phyloP scores from a whole-genome alignment of 306 rosid genomes.

The Carpinus viminea region DNA sequence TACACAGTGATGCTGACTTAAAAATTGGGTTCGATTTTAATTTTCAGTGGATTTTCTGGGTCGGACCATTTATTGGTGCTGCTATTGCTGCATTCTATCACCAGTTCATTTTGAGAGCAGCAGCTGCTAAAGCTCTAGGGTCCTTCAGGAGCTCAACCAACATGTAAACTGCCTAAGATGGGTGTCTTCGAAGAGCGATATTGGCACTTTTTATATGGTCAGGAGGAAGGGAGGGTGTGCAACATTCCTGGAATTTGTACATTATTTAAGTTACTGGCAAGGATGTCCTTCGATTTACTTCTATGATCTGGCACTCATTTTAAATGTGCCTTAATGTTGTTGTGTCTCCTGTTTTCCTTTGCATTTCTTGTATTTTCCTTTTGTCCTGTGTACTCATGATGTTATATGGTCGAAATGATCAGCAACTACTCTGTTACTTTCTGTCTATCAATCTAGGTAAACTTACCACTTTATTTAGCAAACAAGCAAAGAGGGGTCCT shows the following conservation, averaged over 20 bases:
- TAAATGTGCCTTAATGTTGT: conserved; percentile 17
- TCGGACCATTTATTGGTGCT: conserved; percentile 47
- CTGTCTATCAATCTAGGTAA: neutral
- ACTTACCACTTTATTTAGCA: no score
- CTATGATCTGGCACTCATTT: conserved; percentile 16
- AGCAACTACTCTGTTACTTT: neutral
- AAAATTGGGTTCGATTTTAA: neutral
- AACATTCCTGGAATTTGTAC: neutral
- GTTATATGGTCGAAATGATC: neutral
- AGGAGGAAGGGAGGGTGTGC: no score
- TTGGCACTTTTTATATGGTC: neutral
- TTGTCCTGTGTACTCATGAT: neutral
- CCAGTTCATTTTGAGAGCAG: conserved; percentile 44
- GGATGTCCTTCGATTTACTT: neutral
- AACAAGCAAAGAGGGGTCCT: no score
- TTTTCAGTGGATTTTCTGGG: conserved; percentile 46
- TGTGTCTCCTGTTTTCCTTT: neutral
- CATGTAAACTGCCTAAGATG: neutral
- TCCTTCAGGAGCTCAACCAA: conserved; percentile 40
- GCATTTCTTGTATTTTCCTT: neutral
- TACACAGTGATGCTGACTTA: neutral
- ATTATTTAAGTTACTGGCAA: neutral
- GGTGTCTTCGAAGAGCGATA: neutral
- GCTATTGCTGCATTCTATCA: conserved; percentile 51
- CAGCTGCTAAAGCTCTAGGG: conserved; percentile 42